A percentile compares a stretch with the other conserved stretches of the same genome.
Evolutionary conservation across 2,329 filamentous ascomycete genomes (phyloP).

Genomic region (Aspergillus niger): DNA sequence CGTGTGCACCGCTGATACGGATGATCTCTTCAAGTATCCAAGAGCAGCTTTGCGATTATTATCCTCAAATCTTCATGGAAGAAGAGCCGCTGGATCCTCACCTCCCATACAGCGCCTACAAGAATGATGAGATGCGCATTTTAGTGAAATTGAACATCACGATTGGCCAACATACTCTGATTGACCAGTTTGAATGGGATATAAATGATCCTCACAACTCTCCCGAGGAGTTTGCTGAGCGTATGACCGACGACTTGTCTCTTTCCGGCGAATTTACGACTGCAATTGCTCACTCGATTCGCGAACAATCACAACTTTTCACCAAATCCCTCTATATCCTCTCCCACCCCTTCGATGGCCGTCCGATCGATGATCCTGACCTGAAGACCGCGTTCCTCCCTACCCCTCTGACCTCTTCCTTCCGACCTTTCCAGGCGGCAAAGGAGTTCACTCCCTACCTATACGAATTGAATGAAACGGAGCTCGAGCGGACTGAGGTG

Average conservation of each 20-base stretch:
- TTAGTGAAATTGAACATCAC: constrained; percentile 96
- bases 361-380: constrained; percentile 89
- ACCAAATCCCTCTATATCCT: constrained; percentile 90
- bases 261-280: constrained; percentile 95
- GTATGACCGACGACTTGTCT: constrained; percentile 87
- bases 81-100: constrained; percentile 89
- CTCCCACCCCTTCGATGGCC: constrained; percentile 91
- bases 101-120: constrained; percentile 88
- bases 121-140: constrained; percentile 98
- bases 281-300: constrained; percentile 95
- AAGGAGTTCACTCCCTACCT: constrained; percentile 94
- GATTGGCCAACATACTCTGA: constrained; percentile 87
- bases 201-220: constrained; percentile 94
- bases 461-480: constrained; percentile 88
- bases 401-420: constrained; percentile 78
- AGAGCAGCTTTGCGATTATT: constrained; percentile 90
- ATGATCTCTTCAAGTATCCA: constrained; percentile 71
- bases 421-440: constrained; percentile 86
- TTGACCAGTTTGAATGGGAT: constrained; percentile 99
- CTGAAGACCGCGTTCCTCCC: constrained; percentile 81
- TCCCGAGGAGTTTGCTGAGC: constrained; percentile 87
- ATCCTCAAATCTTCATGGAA: constrained; percentile 85
- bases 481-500: constrained; percentile 85
- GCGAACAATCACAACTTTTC: constrained; percentile 93
- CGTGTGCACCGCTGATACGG: constrained; percentile 57